phyloP scores from a whole-genome alignment of 2,329 filamentous ascomycete species.

The Trichoderma brevicompactum region DNA sequence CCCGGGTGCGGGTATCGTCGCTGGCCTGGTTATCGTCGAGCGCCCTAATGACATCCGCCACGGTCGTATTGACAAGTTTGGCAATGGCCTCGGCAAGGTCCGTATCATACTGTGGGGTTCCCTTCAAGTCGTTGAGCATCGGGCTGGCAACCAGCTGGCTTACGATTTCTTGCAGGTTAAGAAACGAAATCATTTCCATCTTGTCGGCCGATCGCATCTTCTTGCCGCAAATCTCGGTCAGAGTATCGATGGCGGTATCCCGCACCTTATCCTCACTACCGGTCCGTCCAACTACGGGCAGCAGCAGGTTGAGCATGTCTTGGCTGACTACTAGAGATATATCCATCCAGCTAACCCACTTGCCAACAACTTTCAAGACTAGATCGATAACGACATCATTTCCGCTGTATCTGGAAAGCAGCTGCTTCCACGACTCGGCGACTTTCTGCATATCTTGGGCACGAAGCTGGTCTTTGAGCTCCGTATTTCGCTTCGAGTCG shows the following conservation, averaged over 20 bases:
- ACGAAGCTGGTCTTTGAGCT: constrained; percentile 89
- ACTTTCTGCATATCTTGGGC: constrained; percentile 87
- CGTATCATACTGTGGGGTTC: constrained; percentile 87
- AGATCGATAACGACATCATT: constrained; percentile 79
- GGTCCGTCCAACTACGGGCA: constrained; percentile 83
- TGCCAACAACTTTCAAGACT: constrained; percentile 87
- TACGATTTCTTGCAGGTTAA: constrained; percentile 85
- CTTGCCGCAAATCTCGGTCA: constrained; percentile 95
- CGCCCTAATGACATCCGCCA: constrained; percentile 84
- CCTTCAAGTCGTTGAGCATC: constrained; percentile 75
- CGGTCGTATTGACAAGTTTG: constrained; percentile 89
- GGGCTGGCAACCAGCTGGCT: constrained; percentile 84
- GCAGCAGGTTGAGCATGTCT: constrained; percentile 80
- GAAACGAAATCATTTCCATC: constrained; percentile 87
- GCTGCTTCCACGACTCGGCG: constrained; percentile 86
- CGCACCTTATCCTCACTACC: constrained; percentile 77
- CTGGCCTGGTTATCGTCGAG: constrained; percentile 70
- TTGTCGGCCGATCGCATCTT: constrained; percentile 97
- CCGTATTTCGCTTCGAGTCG: constrained; percentile 83
- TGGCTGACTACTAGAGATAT: constrained; percentile 92
- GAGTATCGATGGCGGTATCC: constrained; percentile 89
- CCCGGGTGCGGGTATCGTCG: constrained; percentile 69
- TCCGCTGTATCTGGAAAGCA: constrained; percentile 76
- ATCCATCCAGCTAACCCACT: constrained; percentile 99
- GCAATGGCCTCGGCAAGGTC: constrained; percentile 94